Evolutionary conservation across 371 early-diverging fungal species (phyloP).

Genomic region (Mortierella sp.): DNA sequence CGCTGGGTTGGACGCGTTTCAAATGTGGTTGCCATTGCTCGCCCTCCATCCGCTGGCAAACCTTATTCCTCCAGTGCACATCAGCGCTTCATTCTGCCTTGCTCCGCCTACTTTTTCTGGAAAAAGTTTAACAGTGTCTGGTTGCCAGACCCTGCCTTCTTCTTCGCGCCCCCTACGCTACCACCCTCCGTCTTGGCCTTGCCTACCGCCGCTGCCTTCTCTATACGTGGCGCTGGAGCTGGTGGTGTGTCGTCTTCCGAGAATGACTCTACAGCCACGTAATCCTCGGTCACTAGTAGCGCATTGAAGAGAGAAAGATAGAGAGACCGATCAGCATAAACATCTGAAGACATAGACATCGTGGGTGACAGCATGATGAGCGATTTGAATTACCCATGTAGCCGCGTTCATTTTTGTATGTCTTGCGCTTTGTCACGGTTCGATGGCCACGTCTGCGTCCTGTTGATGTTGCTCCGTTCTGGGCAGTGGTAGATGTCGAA

Average conservation of each 20-base stretch:
- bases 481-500: neutral
- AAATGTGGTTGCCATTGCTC: no score
- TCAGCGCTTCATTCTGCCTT: no score
- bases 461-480: neutral
- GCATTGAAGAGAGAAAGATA: neutral
- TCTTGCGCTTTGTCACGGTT: conserved; percentile 59
- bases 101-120: conserved; percentile 6
- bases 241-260: conserved; percentile 43
- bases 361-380: neutral
- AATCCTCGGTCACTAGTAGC: conserved; percentile 40
- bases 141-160: conserved; percentile 45
- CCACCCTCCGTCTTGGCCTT: neutral
- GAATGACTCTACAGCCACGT: conserved; percentile 39
- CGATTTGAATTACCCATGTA: conserved; percentile 53
- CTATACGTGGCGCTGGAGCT: conserved; percentile 16
- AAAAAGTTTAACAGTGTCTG: conserved; percentile 53
- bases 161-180: conserved; percentile 18
- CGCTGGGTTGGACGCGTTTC: no score
- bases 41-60: no score
- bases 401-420: conserved; percentile 60
- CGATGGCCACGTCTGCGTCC: conserved; percentile 45
- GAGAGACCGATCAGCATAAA: neutral
- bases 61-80: no score
- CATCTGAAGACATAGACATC: neutral
- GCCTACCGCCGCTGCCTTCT: conserved; percentile 2